These are phyloP conservation scores for Quercus lobata DNA, from an alignment of 331 rosid species.

Conservation along the genomic window DNA sequence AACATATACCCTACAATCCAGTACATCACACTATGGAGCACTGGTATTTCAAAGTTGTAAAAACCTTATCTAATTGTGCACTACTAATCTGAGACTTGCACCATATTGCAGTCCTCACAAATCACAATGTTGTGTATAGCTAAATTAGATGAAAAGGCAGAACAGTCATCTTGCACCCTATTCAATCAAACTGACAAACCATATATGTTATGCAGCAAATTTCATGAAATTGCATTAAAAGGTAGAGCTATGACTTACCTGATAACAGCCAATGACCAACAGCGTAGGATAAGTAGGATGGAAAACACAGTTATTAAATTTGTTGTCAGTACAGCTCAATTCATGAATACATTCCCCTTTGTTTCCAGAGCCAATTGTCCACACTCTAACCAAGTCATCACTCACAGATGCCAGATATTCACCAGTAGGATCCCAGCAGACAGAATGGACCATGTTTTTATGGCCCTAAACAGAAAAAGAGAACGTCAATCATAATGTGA, in stretches of 20 bases:
- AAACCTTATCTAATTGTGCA: neutral
- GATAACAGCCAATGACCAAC: conserved; percentile 54
- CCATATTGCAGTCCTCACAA: neutral
- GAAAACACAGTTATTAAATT: conserved; percentile 53
- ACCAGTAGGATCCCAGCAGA: conserved; percentile 76
- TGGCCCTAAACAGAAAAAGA: conserved; percentile 54
- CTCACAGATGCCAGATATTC: conserved; percentile 72
- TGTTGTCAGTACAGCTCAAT: conserved; percentile 38
- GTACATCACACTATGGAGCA: neutral
- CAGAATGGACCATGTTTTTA: conserved; percentile 39
- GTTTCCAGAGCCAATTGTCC: conserved; percentile 48
- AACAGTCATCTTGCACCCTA: neutral
- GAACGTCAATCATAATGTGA: neutral
- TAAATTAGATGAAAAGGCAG: neutral
- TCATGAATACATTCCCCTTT: conserved; percentile 50
- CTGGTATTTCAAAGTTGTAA: neutral
- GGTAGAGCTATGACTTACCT: conserved; percentile 36
- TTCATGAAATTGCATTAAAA: conserved; percentile 4
- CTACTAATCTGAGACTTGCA: neutral
- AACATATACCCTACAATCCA: neutral
- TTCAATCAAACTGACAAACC: neutral
- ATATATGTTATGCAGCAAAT: conserved; percentile 1
- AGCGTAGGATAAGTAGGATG: conserved; percentile 55
- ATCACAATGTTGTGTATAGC: neutral
- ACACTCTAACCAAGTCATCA: conserved; percentile 56